Conservation (phyloP, 2,329 filamentous ascomycete genomes). For the Fusarium sororula region DNA sequence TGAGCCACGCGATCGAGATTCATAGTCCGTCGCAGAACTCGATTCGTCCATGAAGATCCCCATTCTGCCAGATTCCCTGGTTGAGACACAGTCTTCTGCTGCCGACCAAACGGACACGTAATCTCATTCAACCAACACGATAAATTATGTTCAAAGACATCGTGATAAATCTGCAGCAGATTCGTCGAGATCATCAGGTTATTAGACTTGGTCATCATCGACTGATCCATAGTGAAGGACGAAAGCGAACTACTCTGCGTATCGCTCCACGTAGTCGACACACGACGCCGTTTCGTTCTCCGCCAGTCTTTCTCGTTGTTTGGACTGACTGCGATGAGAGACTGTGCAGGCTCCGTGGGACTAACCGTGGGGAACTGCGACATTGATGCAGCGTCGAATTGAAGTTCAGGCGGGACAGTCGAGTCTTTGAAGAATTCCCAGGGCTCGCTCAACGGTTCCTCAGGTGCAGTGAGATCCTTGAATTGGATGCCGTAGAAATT, state of each 20-base stretch:
- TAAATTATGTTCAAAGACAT: constrained; percentile 61
- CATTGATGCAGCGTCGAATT: background rate
- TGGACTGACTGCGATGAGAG: background rate
- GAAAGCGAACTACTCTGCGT: constrained; percentile 17
- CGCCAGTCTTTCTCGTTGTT: background rate
- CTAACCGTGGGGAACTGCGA: background rate
- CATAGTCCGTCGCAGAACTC: constrained; percentile 57
- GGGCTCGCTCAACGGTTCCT: background rate
- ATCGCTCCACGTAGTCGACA: constrained; percentile 1
- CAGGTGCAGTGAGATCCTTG: background rate
- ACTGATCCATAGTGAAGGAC: constrained; percentile 16
- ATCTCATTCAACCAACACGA: constrained; percentile 62
- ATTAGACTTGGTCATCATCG: constrained; percentile 44
- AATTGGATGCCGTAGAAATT: background rate
- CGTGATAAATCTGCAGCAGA: constrained; percentile 61
- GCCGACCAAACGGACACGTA: constrained; percentile 56
- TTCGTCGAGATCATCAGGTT: constrained; percentile 52
- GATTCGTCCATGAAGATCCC: constrained; percentile 56
- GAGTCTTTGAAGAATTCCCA: constrained; percentile 6
- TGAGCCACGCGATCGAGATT: constrained; percentile 56
- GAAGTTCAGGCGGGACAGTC: background rate
- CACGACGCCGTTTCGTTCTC: constrained; percentile 1
- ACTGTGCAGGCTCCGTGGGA: background rate
- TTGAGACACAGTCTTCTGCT: constrained; percentile 33
- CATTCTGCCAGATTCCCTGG: constrained; percentile 8